phyloP scores from a whole-genome alignment of 768 basidiomycete species.

The Russula foetens region DNA sequence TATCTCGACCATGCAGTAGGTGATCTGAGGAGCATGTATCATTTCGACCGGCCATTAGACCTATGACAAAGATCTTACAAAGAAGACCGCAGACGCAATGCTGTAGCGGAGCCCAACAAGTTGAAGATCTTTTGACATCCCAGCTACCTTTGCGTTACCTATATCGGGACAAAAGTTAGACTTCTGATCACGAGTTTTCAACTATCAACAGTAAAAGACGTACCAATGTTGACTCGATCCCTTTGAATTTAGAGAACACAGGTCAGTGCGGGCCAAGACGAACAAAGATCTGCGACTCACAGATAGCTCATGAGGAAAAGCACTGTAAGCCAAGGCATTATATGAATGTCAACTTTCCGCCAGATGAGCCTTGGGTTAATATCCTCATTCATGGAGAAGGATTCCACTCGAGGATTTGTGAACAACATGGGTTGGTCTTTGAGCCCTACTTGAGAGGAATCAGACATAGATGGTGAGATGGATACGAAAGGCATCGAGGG shows the following conservation, averaged over 20 bases:
- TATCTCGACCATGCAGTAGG: conserved; percentile 32
- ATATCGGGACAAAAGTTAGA: background rate
- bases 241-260: background rate
- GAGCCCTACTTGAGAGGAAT: background rate
- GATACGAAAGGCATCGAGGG: background rate
- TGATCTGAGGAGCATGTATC: conserved; percentile 20
- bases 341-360: conserved; percentile 11
- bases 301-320: conserved; percentile 18
- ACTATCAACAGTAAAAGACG: background rate
- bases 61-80: conserved; percentile 20
- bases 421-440: background rate
- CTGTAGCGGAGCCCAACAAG: conserved; percentile 32
- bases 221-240: conserved; percentile 19
- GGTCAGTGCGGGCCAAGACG: too few species aligned
- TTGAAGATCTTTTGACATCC: conserved; percentile 33
- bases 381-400: background rate
- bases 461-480: background rate
- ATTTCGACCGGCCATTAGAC: background rate
- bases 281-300: background rate
- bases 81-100: conserved; percentile 33
- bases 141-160: conserved; percentile 32
- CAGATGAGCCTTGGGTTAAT: background rate
- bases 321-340: conserved; percentile 12
- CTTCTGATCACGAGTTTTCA: too few species aligned
- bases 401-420: background rate